Conservation (phyloP, 129 eudicot species). For the Heracleum sosnowskyi region DNA sequence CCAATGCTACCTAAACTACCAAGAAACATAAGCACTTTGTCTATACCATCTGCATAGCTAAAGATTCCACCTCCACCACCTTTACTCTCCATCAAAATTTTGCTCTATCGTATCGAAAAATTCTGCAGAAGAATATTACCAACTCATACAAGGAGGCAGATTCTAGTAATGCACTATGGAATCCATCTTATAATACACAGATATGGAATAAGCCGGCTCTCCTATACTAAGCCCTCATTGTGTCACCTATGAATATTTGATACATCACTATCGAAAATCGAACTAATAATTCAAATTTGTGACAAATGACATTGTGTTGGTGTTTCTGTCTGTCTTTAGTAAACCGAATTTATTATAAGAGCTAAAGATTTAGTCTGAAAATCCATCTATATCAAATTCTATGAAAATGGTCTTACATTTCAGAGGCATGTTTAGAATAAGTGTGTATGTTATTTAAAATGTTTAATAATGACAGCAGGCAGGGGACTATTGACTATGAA, state of each 20-base stretch:
- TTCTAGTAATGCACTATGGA: not conserved
- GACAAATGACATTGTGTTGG: not conserved
- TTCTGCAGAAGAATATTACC: not conserved
- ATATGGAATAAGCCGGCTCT: not conserved
- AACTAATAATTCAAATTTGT: not conserved
- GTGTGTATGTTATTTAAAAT: too few relatives aligned
- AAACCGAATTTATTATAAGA: not conserved
- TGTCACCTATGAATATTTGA: not conserved
- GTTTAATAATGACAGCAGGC: not conserved
- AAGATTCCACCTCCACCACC: constrained; percentile 29
- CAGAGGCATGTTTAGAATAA: not conserved
- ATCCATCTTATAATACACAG: not conserved
- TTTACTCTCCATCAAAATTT: constrained; percentile 22
- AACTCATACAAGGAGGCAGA: not conserved
- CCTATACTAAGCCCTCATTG: not conserved
- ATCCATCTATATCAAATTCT: not conserved
- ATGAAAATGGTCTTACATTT: not conserved
- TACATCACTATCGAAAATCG: not conserved
- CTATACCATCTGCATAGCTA: constrained; percentile 51
- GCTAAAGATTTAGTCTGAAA: not conserved
- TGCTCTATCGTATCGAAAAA: not conserved
- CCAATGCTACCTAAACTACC: constrained; percentile 58
- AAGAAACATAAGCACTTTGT: constrained; percentile 55
- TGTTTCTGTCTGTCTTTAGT: not conserved
- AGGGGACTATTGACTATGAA: too few relatives aligned